These are phyloP conservation scores for Porphyra umbilicalis DNA, from an alignment of 31 red algal genomes.

Conservation along the genomic window DNA sequence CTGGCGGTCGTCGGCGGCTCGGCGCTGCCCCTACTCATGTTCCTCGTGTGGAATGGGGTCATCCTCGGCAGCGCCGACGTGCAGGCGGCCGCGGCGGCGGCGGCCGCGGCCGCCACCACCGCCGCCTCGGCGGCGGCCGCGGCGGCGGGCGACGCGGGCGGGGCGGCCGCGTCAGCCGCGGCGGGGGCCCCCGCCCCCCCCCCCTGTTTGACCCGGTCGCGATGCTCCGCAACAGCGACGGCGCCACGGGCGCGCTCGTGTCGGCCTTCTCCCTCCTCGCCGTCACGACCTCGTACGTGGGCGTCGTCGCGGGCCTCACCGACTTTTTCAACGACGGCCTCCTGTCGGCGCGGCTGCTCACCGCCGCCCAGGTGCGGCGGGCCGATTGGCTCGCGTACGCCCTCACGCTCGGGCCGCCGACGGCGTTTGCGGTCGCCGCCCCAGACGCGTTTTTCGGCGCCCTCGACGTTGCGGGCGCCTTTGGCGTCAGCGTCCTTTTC, in stretches of 20 bases:
- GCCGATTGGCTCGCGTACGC: background rate
- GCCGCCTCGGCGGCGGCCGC: too few species aligned
- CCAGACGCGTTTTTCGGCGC: constrained; percentile 39
- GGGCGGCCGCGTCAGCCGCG: too few species aligned
- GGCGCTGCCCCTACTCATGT: constrained; percentile 35
- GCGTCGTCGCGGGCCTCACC: constrained; percentile 47
- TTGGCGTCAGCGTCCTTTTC: constrained; percentile 62
- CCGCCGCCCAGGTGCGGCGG: background rate
- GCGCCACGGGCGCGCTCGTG: background rate
- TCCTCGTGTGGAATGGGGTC: constrained; percentile 42
- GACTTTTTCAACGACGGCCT: constrained; percentile 43
- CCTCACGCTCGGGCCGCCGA: constrained; percentile 32
- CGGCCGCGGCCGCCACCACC: too few species aligned
- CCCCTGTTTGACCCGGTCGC: background rate
- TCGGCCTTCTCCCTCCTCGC: constrained; percentile 35
- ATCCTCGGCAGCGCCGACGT: constrained; percentile 15
- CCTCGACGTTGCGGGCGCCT: constrained; percentile 51
- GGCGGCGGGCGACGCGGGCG: too few species aligned
- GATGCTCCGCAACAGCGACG: background rate
- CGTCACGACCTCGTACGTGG: constrained; percentile 37
- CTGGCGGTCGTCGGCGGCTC: constrained; percentile 9
- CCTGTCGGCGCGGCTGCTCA: background rate
- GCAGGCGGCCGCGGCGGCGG: background rate
- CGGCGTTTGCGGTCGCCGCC: constrained; percentile 10
- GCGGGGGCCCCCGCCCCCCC: too few species aligned